phyloP scores from a whole-genome alignment of 768 basidiomycete species.

The Pleurotus eryngii region DNA sequence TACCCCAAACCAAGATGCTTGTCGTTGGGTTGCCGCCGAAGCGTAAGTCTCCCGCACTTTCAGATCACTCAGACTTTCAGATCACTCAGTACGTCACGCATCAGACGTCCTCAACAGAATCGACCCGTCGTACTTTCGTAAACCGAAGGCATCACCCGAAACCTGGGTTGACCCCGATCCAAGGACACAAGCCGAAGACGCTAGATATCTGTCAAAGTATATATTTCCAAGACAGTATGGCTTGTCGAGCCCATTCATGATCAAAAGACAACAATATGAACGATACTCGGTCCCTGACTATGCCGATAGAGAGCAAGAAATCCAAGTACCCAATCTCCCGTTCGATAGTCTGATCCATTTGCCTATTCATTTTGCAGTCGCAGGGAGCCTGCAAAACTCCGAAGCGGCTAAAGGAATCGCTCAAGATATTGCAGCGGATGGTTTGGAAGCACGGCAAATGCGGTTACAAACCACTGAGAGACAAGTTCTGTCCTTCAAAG shows the following conservation, averaged over 20 bases:
- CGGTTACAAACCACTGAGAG: conserved; percentile 61
- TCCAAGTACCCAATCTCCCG: conserved; percentile 48
- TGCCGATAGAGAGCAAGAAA: conserved; percentile 62
- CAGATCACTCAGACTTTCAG: neutral
- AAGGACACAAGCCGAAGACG: conserved; percentile 42
- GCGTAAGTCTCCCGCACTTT: conserved; percentile 42
- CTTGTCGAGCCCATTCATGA: conserved; percentile 55
- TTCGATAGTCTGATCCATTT: neutral
- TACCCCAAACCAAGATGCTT: conserved; percentile 47
- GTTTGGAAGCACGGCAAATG: conserved; percentile 68
- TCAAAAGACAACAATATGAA: conserved; percentile 13
- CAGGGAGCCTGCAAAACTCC: conserved; percentile 67
- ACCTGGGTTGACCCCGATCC: conserved; percentile 42
- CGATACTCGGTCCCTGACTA: conserved; percentile 44
- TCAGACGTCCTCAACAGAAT: conserved; percentile 68
- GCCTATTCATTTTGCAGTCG: conserved; percentile 15
- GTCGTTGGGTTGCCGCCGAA: conserved; percentile 63
- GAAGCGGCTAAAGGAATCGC: conserved; percentile 55
- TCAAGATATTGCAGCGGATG: conserved; percentile 57
- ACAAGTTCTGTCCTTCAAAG: conserved; percentile 76
- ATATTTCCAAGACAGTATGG: conserved; percentile 82
- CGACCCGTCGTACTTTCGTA: conserved; percentile 38
- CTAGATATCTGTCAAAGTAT: conserved; percentile 73
- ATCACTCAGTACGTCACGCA: neutral
- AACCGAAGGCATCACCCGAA: conserved; percentile 21